phyloP scores from a whole-genome alignment of 2,329 filamentous ascomycete genomes.

The Aspergillus fumigatus region DNA sequence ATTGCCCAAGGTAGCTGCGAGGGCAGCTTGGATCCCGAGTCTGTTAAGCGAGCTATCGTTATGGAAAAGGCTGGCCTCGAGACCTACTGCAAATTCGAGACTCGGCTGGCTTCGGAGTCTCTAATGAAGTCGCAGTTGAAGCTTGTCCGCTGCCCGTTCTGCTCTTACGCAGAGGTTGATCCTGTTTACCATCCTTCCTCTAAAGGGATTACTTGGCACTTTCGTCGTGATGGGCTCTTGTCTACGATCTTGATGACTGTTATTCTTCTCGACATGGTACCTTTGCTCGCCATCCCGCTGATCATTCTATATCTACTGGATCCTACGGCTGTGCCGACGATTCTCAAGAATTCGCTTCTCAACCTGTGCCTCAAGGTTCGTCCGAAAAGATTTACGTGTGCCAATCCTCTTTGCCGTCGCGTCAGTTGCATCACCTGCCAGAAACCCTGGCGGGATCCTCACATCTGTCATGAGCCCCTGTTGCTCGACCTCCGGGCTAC shows the following conservation, averaged over 20 bases:
- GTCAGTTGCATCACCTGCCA: constrained; percentile 76
- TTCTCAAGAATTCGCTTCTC: constrained; percentile 58
- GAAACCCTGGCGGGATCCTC: constrained; percentile 81
- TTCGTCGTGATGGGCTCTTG: constrained; percentile 53
- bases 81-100: constrained; percentile 69
- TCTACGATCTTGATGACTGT: constrained; percentile 48
- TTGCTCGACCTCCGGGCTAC: constrained; percentile 78
- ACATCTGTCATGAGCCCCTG: constrained; percentile 82
- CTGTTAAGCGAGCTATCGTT: constrained; percentile 68
- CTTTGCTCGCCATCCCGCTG: constrained; percentile 48
- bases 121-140: constrained; percentile 69
- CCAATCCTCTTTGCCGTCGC: constrained; percentile 61
- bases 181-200: constrained; percentile 61
- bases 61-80: constrained; percentile 66
- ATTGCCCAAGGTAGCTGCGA: constrained; percentile 62
- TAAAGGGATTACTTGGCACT: constrained; percentile 51
- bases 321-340: constrained; percentile 42
- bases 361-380: constrained; percentile 67
- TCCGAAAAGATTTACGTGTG: constrained; percentile 74
- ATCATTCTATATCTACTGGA: constrained; percentile 55
- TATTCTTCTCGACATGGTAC: constrained; percentile 41
- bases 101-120: constrained; percentile 70
- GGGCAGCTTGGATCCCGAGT: constrained; percentile 65
- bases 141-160: constrained; percentile 83
- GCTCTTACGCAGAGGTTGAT: constrained; percentile 84